Evolutionary conservation across 495 filamentous ascomycete genomes (phyloP).

Genomic region (Durotheca rogersii): DNA sequence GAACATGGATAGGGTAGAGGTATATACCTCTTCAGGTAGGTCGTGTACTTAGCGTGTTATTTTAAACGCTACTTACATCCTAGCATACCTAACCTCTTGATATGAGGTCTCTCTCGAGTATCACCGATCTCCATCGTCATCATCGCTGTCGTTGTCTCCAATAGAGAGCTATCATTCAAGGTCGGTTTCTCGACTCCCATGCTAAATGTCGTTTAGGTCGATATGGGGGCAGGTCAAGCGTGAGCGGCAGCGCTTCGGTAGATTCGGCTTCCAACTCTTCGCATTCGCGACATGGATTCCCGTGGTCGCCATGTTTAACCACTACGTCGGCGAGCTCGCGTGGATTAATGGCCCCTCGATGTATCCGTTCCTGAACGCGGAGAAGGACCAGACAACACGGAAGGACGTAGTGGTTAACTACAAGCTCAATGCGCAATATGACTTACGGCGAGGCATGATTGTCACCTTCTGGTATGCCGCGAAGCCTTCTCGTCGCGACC

Average conservation of each 20-base stretch:
- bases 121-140: background rate
- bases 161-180: background rate
- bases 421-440: conserved; percentile 48
- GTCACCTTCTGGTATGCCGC: conserved; percentile 51
- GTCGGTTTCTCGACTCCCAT: background rate
- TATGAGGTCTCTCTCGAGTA: background rate
- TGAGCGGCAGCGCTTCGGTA: conserved; percentile 33
- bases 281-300: conserved; percentile 62
- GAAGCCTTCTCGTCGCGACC: background rate
- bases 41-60: no score
- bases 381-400: conserved; percentile 57
- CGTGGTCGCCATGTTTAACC: conserved; percentile 63
- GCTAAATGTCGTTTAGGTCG: conserved; percentile 36
- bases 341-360: conserved; percentile 69
- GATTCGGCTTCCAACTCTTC: conserved; percentile 49
- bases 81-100: background rate
- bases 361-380: conserved; percentile 73
- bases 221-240: conserved; percentile 37
- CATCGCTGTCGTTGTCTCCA: background rate
- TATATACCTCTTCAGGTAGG: background rate
- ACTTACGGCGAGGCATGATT: conserved; percentile 54
- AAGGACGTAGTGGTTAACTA: conserved; percentile 55
- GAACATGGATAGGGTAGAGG: background rate
- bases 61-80: background rate
- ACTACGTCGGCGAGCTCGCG: conserved; percentile 61